Conservation (phyloP, 2,329 filamentous ascomycete genomes). For the Coniochaeta ligniaria region DNA sequence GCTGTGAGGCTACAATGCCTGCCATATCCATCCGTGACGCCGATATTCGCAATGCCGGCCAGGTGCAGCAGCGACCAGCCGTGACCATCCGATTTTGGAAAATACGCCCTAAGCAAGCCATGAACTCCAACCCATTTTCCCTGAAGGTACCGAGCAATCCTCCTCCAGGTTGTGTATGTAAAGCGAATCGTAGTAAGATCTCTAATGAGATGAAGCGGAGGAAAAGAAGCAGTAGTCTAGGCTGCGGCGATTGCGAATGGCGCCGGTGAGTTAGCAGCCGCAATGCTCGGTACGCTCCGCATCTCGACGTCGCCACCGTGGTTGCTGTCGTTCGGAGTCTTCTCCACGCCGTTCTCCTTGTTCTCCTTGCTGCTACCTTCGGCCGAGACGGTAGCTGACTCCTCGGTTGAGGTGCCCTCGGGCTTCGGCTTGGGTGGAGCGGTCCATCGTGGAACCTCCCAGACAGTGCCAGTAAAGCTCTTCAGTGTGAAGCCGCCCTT, state of each 20-base stretch:
- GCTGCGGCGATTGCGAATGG: conserved; percentile 35
- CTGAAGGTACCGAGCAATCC: neutral
- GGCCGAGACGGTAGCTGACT: conserved; percentile 34
- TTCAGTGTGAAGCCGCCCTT: conserved; percentile 78
- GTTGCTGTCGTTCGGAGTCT: conserved; percentile 19
- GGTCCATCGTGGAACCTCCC: conserved; percentile 78
- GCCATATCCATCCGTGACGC: neutral
- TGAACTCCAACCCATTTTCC: neutral
- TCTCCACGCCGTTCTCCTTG: conserved; percentile 39
- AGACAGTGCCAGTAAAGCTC: conserved; percentile 83
- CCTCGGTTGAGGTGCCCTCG: conserved; percentile 38
- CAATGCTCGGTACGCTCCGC: conserved; percentile 39
- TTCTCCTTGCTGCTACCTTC: conserved; percentile 52
- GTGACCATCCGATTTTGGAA: neutral
- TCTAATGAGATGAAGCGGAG: neutral
- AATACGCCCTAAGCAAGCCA: neutral
- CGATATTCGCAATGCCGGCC: neutral
- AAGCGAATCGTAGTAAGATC: neutral
- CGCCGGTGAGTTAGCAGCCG: conserved; percentile 44
- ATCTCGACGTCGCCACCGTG: conserved; percentile 42
- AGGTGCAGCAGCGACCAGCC: neutral
- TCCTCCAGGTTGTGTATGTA: neutral
- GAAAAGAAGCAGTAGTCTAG: conserved; percentile 12
- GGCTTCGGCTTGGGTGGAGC: conserved; percentile 54
- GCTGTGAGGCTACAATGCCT: neutral